Conservation (phyloP, 495 filamentous ascomycete genomes). For the Amniculicola lignicola region DNA sequence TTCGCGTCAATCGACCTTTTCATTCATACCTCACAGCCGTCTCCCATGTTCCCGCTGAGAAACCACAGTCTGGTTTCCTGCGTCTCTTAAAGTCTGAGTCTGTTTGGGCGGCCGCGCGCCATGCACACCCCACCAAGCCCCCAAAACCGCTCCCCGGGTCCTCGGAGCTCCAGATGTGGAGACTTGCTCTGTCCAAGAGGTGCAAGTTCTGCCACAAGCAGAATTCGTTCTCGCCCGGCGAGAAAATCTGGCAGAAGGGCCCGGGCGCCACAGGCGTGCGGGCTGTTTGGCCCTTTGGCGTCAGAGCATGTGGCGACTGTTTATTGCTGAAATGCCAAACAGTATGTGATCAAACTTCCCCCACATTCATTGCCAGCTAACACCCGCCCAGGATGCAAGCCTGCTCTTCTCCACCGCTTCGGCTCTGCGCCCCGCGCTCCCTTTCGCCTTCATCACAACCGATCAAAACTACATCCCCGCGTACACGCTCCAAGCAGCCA, state of each 20-base stretch:
- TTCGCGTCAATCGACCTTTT: slow-evolving; percentile 40
- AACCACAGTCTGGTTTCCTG: slow-evolving; percentile 33
- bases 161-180: slow-evolving; percentile 63
- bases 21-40: slow-evolving; percentile 46
- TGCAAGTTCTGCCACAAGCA: slow-evolving; percentile 56
- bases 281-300: slow-evolving; percentile 63
- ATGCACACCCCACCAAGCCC: slow-evolving; percentile 53
- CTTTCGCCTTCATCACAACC: slow-evolving; percentile 60
- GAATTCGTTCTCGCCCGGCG: slow-evolving; percentile 19
- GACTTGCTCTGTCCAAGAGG: slow-evolving; percentile 49
- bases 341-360: slow-evolving; percentile 48
- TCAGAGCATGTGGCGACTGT: slow-evolving; percentile 61
- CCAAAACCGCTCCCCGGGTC: slow-evolving; percentile 54
- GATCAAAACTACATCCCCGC: slow-evolving; percentile 54
- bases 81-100: slow-evolving; percentile 47
- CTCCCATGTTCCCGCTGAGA: slow-evolving; percentile 27
- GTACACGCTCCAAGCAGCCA: slow-evolving; percentile 49
- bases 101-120: slow-evolving; percentile 60
- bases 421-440: slow-evolving; percentile 57
- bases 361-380: background rate
- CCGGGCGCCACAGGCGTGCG: slow-evolving; percentile 53
- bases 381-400: slow-evolving; percentile 56
- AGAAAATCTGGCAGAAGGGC: slow-evolving; percentile 49
- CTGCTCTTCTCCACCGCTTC: slow-evolving; percentile 58
- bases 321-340: slow-evolving; percentile 55